Evolutionary conservation across 192 early-diverging fungal species (phyloP).

Genomic region (Linnemannia schmuckeri): DNA sequence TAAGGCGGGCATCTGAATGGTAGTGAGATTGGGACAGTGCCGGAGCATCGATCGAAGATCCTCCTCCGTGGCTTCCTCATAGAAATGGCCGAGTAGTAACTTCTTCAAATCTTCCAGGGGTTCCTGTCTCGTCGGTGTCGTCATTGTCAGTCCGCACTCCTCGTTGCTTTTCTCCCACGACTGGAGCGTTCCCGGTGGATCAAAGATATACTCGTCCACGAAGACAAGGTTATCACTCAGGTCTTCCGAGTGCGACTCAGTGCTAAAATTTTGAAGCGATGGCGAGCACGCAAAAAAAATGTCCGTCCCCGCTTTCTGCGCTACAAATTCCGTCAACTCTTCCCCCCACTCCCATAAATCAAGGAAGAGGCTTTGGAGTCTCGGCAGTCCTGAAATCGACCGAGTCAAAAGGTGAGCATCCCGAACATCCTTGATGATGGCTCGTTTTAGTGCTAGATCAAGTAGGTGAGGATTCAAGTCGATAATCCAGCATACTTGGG

Average conservation of each 20-base stretch:
- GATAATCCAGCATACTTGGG: neutral
- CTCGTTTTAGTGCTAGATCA: neutral
- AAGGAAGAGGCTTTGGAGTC: neutral
- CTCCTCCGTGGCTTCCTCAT: neutral
- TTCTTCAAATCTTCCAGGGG: neutral
- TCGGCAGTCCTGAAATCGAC: neutral
- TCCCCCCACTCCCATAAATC: neutral
- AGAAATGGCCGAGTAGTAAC: neutral
- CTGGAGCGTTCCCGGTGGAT: neutral
- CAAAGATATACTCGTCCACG: neutral
- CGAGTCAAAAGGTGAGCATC: neutral
- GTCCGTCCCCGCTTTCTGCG: neutral
- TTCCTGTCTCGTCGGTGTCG: neutral
- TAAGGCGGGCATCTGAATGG: neutral
- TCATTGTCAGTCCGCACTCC: neutral
- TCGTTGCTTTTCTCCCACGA: neutral
- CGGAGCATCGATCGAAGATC: neutral
- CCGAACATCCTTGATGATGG: neutral
- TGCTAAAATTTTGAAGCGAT: neutral
- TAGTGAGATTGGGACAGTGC: neutral
- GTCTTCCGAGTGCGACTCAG: neutral
- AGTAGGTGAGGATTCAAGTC: neutral
- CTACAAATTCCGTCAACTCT: neutral
- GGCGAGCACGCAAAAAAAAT: neutral
- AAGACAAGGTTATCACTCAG: neutral